Base-by-base conservation (phyloP, 139 green algal species). In the Pleodorina starrii region DNA sequence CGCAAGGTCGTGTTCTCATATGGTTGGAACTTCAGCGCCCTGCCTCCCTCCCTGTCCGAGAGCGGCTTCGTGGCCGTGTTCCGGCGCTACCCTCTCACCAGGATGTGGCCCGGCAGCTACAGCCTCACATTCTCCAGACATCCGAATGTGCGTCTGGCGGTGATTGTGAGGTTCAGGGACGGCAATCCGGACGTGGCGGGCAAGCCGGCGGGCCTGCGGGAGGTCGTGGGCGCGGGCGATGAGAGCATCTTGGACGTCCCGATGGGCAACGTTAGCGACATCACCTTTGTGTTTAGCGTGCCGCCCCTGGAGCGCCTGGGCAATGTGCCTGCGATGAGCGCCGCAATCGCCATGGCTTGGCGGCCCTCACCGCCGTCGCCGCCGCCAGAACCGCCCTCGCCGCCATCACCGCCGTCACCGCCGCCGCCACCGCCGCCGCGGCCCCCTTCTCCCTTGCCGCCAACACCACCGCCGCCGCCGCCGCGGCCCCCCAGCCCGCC, bases 41-140 rank as follows among this genome's bases (percentile, higher is more conserved):
- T 88, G 43, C 82, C 82, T 17, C 66, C 63, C 32, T 79, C 60
- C 66, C 82, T 88, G 7, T 27, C 82, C 19, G 10, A 19, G 25
- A 44, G 16, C 44, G 82, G 82, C 32, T 79, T 88, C 32, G 44
- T 88, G 44, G 82, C 82, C n/a, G 82, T 88, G 4, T 69, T 32
- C 44, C 82, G 82, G 44, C 82, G 82, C 60, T 88, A 80, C 46
- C 82, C 82, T 5, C 43, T 79, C 10, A 50, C 44, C 1, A 60
- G n/a, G 14, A 36, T 88, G 82, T 3, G 5, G 4, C 66, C 82
- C 32, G 82, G 82, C 21, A 50, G 11, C 46, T 88, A 88, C 60
- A 29, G 2, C 27, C 59, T 88, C 32, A 32, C 0, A 12, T 43
- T 88, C 7, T 6, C 12, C 4, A 75, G 44, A 57, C 82, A n/a